Conservation (phyloP, 2,329 filamentous ascomycete species). For the Triangularia verruculosa region DNA sequence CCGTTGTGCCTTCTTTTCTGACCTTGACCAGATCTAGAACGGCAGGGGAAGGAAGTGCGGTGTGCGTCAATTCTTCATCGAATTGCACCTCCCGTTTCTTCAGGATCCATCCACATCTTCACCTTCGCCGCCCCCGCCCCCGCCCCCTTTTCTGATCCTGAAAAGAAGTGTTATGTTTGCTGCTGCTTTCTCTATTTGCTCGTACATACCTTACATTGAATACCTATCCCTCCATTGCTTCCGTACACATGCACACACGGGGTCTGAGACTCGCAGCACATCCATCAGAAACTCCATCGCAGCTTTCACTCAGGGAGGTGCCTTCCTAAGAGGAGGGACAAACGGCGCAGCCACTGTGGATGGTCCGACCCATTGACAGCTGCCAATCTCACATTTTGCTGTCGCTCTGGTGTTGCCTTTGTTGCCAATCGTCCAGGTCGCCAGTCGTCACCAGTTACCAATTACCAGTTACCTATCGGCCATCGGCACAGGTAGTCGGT, state of each 20-base stretch:
- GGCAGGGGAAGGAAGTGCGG: not conserved
- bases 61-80: constrained; percentile 1
- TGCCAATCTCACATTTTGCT: constrained; percentile 6
- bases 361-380: constrained; percentile 8
- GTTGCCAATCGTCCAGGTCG: not conserved
- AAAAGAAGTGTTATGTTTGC: not conserved
- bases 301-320: not conserved
- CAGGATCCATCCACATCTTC: not conserved
- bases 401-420: not conserved
- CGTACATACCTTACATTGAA: not conserved
- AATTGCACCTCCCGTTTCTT: not conserved
- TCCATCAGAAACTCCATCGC: not conserved
- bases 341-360: not conserved
- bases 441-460: constrained; percentile 1
- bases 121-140: constrained; percentile 1
- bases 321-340: not conserved
- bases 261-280: constrained; percentile 3
- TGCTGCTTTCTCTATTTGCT: not conserved
- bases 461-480: not conserved
- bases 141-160: constrained; percentile 1
- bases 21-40: not conserved
- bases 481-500: constrained; percentile 4
- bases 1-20: not conserved
- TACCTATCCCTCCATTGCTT: not conserved
- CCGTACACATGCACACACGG: constrained; percentile 2